Percentiles rank a stretch among this genome's conserved stretches.
Evolutionary conservation across 345 rosid species (phyloP).

Genomic region (Ceriops decandra): DNA sequence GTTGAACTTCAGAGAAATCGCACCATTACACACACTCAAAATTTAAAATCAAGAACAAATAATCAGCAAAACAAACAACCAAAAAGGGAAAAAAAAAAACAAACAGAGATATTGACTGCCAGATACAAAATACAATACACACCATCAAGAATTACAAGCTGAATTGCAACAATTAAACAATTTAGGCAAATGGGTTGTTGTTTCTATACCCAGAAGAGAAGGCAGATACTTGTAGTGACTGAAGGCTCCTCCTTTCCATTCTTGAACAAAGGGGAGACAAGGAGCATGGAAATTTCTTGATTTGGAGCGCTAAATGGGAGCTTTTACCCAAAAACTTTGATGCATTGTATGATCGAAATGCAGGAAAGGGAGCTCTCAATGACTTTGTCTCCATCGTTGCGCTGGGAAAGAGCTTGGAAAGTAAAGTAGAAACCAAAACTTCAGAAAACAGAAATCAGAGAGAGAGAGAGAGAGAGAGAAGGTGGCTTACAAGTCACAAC

Average conservation of each 20-base stretch:
- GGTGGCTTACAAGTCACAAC: neutral
- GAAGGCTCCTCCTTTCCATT: conserved; percentile 28
- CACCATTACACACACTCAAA: too few species aligned
- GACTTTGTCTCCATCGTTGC: conserved; percentile 56
- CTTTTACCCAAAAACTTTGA: conserved; percentile 22
- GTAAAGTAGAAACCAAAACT: too few species aligned
- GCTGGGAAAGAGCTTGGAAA: conserved; percentile 1
- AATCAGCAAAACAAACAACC: neutral
- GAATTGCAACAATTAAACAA: conserved; percentile 11
- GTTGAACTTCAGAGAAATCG: too few species aligned
- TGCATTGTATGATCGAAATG: conserved; percentile 23
- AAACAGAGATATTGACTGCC: neutral
- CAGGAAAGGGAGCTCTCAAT: conserved; percentile 32
- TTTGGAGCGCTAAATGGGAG: conserved; percentile 17
- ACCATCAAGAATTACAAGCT: conserved; percentile 6
- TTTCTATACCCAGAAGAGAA: conserved; percentile 43
- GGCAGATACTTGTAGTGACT: conserved; percentile 36
- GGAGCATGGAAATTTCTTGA: conserved; percentile 10
- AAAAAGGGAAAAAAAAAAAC: too few species aligned
- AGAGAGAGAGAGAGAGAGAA: neutral
- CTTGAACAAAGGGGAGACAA: conserved; percentile 18
- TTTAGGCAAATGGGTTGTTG: conserved; percentile 11
- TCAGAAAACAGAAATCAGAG: neutral
- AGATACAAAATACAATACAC: neutral
- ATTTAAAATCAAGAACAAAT: too few species aligned